These are phyloP conservation scores for Hippophae gyantsensis DNA, from an alignment of 306 rosid species.

Conservation along the genomic window DNA sequence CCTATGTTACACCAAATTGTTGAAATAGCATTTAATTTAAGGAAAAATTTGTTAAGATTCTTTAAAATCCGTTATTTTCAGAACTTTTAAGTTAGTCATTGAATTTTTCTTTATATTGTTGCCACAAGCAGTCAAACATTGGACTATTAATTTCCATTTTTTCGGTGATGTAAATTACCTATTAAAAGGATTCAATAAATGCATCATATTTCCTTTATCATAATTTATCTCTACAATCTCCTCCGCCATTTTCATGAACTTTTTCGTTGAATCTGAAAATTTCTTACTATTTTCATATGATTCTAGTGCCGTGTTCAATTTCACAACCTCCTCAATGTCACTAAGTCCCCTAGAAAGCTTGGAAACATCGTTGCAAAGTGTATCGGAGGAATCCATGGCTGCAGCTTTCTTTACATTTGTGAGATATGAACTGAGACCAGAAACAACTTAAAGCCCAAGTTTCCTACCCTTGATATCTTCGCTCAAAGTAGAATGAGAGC, in stretches of 20 bases:
- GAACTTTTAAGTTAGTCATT: no score
- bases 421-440: conserved; percentile 73
- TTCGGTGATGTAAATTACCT: no score
- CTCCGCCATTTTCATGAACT: conserved; percentile 64
- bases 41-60: no score
- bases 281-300: conserved; percentile 34
- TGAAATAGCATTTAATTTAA: no score
- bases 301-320: conserved; percentile 22
- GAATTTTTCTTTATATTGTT: no score
- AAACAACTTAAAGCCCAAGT: conserved; percentile 80
- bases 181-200: no score
- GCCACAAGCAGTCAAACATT: no score
- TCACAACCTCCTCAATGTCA: conserved; percentile 42
- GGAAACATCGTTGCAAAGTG: conserved; percentile 59
- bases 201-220: no score
- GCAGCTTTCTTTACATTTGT: conserved; percentile 89
- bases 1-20: no score
- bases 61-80: no score
- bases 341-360: conserved; percentile 69
- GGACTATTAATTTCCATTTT: no score
- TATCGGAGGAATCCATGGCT: conserved; percentile 71
- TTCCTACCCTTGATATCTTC: conserved; percentile 75
- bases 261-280: conserved; percentile 65
- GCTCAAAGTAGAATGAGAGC: conserved; percentile 22
- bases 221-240: conserved; percentile 11